phyloP scores from a whole-genome alignment of 352 stramenopile genomes.

The Phytophthora citricola region DNA sequence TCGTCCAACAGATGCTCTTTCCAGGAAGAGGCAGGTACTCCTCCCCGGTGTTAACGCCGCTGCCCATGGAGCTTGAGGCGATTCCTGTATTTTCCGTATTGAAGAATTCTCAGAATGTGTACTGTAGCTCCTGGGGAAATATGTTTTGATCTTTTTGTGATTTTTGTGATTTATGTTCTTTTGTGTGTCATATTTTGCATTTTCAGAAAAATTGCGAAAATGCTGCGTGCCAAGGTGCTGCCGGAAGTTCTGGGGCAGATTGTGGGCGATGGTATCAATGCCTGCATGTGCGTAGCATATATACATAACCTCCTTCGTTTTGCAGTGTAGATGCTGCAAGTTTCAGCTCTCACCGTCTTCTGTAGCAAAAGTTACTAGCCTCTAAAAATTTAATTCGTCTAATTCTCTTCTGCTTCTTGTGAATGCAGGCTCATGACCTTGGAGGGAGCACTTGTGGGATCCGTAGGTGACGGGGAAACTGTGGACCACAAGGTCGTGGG shows the following conservation, averaged over 20 bases:
- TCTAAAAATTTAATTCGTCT: not conserved
- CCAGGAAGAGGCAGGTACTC: slow-evolving; percentile 31
- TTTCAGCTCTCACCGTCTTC: slow-evolving; percentile 1
- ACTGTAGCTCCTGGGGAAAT: slow-evolving; percentile 5
- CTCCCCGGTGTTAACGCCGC: not conserved
- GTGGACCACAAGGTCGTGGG: slow-evolving; percentile 88
- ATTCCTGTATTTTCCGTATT: slow-evolving; percentile 14
- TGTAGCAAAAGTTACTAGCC: slow-evolving; percentile 9
- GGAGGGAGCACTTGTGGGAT: slow-evolving; percentile 84
- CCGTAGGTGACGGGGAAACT: slow-evolving; percentile 58
- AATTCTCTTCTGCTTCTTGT: not conserved
- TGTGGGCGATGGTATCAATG: slow-evolving; percentile 73
- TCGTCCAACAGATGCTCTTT: slow-evolving; percentile 75
- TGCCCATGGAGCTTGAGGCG: slow-evolving; percentile 14
- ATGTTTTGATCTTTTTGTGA: too few species aligned
- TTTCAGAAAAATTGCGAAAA: slow-evolving; percentile 17
- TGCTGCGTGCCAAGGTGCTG: slow-evolving; percentile 83
- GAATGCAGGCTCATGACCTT: slow-evolving; percentile 77
- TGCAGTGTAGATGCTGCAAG: not conserved
- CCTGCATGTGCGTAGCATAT: slow-evolving; percentile 69
- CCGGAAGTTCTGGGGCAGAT: slow-evolving; percentile 83
- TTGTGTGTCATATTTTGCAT: not conserved
- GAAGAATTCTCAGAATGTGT: slow-evolving; percentile 19
- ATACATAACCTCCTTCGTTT: not conserved
- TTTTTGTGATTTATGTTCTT: too few species aligned